Evolutionary conservation across 1,284 basidiomycete genomes (phyloP).

Genomic region (Papiliotrema fonsecae): DNA sequence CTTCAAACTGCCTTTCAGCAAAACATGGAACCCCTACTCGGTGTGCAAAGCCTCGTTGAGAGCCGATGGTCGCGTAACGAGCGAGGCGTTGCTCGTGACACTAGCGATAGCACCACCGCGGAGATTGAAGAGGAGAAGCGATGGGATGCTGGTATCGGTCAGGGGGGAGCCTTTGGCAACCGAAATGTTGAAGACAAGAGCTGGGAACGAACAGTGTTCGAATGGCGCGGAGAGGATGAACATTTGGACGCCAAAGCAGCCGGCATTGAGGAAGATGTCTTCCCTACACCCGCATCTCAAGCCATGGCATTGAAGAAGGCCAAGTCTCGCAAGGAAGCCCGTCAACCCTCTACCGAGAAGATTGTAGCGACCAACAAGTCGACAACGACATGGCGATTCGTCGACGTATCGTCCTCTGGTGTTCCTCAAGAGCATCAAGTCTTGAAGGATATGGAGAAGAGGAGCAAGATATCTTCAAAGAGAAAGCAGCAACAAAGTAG

Average conservation of each 20-base stretch:
- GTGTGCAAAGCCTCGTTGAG: slow-evolving; percentile 13
- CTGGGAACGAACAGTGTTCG: slow-evolving; percentile 39
- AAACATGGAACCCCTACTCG: slow-evolving; percentile 44
- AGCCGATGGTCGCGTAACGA: background rate
- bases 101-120: slow-evolving; percentile 27
- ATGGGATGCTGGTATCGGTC: slow-evolving; percentile 25
- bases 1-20: slow-evolving; percentile 42
- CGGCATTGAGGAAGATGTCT: background rate
- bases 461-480: background rate
- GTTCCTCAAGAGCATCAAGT: background rate
- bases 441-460: background rate
- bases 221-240: slow-evolving; percentile 37
- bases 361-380: background rate
- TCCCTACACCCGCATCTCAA: slow-evolving; percentile 2
- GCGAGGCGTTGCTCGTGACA: slow-evolving; percentile 14
- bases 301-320: background rate
- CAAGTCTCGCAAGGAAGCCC: slow-evolving; percentile 1
- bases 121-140: slow-evolving; percentile 41
- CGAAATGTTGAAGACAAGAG: slow-evolving; percentile 10
- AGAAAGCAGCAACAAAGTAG: background rate
- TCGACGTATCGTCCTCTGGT: slow-evolving; percentile 7
- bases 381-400: slow-evolving; percentile 8
- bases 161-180: slow-evolving; percentile 32
- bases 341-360: background rate
- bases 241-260: slow-evolving; percentile 12